A percentile compares a stretch with the other conserved stretches of the same genome.
Evolutionary conservation across 805 yeast genomes (phyloP).

Genomic region (Scheffersomyces lignosus): DNA sequence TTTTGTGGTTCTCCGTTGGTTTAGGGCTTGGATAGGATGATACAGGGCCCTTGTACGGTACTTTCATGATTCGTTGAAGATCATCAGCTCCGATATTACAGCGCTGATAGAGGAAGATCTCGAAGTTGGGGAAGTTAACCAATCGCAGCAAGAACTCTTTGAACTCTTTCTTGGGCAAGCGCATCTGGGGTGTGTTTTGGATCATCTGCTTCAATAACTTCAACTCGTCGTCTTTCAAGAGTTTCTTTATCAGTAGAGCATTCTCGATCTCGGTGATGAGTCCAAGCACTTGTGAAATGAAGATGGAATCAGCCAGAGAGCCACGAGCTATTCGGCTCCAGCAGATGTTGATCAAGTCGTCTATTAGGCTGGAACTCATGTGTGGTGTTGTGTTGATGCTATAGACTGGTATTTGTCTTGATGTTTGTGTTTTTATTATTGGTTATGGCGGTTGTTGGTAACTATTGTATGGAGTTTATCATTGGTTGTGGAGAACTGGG

Average conservation of each 20-base stretch:
- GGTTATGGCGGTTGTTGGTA: too few species aligned
- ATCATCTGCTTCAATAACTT: slow-evolving; percentile 10
- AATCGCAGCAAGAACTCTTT: slow-evolving; percentile 23
- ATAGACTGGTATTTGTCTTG: background rate
- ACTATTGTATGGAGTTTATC: too few species aligned
- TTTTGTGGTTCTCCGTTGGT: background rate
- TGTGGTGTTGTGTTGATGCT: too few species aligned
- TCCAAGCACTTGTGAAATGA: slow-evolving; percentile 19
- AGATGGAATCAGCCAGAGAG: slow-evolving; percentile 11
- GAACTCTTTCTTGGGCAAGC: slow-evolving; percentile 22
- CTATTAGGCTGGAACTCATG: slow-evolving; percentile 6
- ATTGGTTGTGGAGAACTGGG: too few species aligned
- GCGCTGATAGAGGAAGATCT: slow-evolving; percentile 21
- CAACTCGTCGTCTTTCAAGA: slow-evolving; percentile 16
- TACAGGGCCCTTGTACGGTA: background rate
- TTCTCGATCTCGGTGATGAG: slow-evolving; percentile 23
- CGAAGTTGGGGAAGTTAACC: slow-evolving; percentile 18
- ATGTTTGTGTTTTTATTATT: too few species aligned
- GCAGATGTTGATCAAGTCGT: slow-evolving; percentile 19
- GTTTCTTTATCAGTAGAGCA: slow-evolving; percentile 11
- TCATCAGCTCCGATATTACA: background rate
- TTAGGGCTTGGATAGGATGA: too few species aligned
- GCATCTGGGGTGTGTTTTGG: slow-evolving; percentile 9
- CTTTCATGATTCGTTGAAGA: background rate
- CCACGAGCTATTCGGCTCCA: slow-evolving; percentile 16